These are phyloP conservation scores for Parmelia sp. DNA, from an alignment of 495 filamentous ascomycete genomes.

Conservation along the genomic window DNA sequence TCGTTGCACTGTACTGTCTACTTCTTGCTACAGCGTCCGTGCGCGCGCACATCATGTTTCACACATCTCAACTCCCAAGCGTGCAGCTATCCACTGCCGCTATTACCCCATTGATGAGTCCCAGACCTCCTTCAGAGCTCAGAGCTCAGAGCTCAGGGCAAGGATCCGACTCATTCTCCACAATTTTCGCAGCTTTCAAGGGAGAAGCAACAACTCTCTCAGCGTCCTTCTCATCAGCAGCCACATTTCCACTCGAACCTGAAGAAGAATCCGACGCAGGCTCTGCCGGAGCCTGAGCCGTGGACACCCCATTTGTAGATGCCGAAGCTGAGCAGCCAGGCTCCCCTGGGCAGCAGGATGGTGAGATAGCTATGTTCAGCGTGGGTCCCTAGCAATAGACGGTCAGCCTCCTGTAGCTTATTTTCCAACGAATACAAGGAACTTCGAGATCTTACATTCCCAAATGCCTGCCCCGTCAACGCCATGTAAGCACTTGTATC, in stretches of 20 bases:
- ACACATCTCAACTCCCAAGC: neutral
- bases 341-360: conserved; percentile 13
- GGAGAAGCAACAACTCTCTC: neutral
- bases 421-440: neutral
- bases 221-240: neutral
- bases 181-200: neutral
- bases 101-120: neutral
- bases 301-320: neutral
- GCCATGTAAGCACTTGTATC: conserved; percentile 21
- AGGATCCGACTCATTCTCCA: neutral
- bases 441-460: conserved; percentile 8
- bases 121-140: neutral
- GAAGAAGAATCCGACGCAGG: neutral
- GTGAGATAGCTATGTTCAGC: conserved; percentile 13
- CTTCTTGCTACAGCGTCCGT: neutral
- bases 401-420: neutral
- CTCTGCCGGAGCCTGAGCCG: neutral
- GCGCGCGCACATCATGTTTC: neutral
- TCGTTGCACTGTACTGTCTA: too few species aligned
- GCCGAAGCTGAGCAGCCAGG: conserved; percentile 3
- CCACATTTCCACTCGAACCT: neutral
- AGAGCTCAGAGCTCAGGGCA: conserved; percentile 4
- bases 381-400: conserved; percentile 12
- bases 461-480: conserved; percentile 20
- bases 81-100: neutral